phyloP scores from a whole-genome alignment of 176 grass and related monocot species.

The Rhynchospora breviuscula region DNA sequence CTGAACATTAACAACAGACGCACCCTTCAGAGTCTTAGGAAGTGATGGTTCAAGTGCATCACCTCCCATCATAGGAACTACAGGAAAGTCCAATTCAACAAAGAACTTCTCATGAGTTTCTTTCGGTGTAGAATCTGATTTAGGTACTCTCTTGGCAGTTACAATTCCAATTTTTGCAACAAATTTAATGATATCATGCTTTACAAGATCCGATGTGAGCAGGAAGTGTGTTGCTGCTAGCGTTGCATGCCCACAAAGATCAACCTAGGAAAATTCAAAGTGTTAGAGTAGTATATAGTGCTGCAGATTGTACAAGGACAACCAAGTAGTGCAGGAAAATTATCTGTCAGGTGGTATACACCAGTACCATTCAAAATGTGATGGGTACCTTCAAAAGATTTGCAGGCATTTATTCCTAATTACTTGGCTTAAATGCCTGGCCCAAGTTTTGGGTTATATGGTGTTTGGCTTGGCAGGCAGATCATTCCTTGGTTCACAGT shows the following conservation, averaged over 20 bases:
- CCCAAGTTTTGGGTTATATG: neutral
- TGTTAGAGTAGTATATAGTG: neutral
- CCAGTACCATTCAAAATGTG: neutral
- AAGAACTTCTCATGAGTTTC: constrained; percentile 20
- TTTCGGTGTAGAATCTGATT: neutral
- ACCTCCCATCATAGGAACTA: constrained; percentile 20
- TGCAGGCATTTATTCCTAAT: neutral
- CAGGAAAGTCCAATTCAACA: constrained; percentile 44
- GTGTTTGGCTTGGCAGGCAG: neutral
- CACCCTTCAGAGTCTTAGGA: constrained; percentile 45
- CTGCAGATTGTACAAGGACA: neutral
- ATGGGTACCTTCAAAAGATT: neutral
- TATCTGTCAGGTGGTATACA: neutral
- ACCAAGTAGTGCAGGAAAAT: neutral
- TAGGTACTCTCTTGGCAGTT: constrained; percentile 29
- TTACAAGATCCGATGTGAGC: constrained; percentile 18
- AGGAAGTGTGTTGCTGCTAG: constrained; percentile 52
- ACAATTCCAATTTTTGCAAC: constrained; percentile 24
- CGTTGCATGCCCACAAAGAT: constrained; percentile 47
- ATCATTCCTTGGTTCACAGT: neutral
- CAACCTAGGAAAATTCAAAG: constrained; percentile 23
- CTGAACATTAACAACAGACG: constrained; percentile 28
- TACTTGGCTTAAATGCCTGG: neutral
- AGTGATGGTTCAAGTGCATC: constrained; percentile 32
- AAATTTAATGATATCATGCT: constrained; percentile 32